Base-by-base conservation (phyloP, 2,329 filamentous ascomycete genomes). In the Tolypocladium nubicola region DNA sequence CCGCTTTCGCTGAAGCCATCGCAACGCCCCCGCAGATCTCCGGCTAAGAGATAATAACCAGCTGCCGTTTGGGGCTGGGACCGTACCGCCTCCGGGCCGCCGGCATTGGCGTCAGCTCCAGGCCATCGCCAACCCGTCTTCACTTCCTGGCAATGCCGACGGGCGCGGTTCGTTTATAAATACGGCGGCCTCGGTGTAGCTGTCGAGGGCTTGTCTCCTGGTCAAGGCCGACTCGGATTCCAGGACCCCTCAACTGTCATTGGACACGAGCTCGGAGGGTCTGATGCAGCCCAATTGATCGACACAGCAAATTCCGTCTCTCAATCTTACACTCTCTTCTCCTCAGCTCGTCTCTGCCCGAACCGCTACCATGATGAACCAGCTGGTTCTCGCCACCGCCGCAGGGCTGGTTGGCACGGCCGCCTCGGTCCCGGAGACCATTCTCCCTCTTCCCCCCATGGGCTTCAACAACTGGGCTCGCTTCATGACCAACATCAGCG, bases 391-490 rank as follows among this genome's bases (percentile, higher is more conserved):
- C 38, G 55, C 39, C 2, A 19, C 53, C 8, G 49, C 49, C 21
- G 43, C 35, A 3, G 43, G 52, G 50, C 53, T 57, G 19, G 39
- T 55, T 3, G 39, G 37, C 35, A 26, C 43, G 13, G 38, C 38
- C 43, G 9, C 57, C 14, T 19, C 52, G 11, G 23, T 53, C 21
- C 41, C 40, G 4, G 41, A 40, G 8, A 13, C n/a, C 2, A 4
- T 55, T 14, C 58, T 62, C 6, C 58, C 58, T 19, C 54, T 62
- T 1, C 75, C 77, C 1, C 76, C 77, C 11, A 80, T 80, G 77
- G 77, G 76, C 30, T 80, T 77, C 69, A 79, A 79, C 64, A 76
- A 76, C 61, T 80, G 78, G 77, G 69, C 76, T 1, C 73, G 75
- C 40, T 76, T 76, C 64, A 68, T 70, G 67, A 78, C 75, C 62